Conservation (phyloP, 1,139 yeast species). For the Kodamaea anthophila region DNA sequence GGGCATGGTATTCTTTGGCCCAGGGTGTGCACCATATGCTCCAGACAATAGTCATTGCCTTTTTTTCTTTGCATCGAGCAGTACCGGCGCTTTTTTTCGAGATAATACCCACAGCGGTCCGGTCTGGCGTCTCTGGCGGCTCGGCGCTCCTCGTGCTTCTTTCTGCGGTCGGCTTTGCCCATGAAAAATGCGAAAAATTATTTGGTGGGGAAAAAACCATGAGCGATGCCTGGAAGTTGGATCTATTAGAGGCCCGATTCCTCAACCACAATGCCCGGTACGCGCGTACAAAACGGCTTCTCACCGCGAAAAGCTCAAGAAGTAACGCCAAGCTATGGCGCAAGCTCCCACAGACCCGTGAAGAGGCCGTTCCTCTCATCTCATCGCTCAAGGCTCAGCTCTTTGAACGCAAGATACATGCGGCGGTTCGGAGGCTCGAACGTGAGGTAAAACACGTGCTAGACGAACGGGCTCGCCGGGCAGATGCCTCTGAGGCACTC, state of each 20-base stretch:
- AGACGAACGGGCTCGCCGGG: not conserved
- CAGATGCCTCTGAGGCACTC: slow-evolving; percentile 5
- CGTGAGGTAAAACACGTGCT: slow-evolving; percentile 23
- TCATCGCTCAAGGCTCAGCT: slow-evolving; percentile 38
- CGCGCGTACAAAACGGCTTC: slow-evolving; percentile 44
- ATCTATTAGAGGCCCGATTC: slow-evolving; percentile 46
- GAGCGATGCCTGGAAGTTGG: slow-evolving; percentile 40
- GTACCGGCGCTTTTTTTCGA: slow-evolving; percentile 43
- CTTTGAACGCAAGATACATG: slow-evolving; percentile 47
- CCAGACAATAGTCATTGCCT: slow-evolving; percentile 52
- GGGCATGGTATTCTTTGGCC: slow-evolving; percentile 67
- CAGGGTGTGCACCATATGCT: slow-evolving; percentile 37
- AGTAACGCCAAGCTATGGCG: slow-evolving; percentile 41
- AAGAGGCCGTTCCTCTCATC: slow-evolving; percentile 41
- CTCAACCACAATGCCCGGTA: slow-evolving; percentile 44
- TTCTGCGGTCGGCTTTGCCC: slow-evolving; percentile 5
- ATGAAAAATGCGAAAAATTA: not conserved
- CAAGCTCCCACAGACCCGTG: slow-evolving; percentile 31
- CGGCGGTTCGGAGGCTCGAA: slow-evolving; percentile 37
- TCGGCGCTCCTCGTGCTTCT: slow-evolving; percentile 6
- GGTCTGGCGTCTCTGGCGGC: slow-evolving; percentile 3
- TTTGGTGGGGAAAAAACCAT: too few relatives aligned
- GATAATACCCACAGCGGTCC: slow-evolving; percentile 40
- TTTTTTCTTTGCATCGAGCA: slow-evolving; percentile 60
- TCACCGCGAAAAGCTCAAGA: slow-evolving; percentile 45